Conservation (phyloP, 2,329 filamentous ascomycete genomes). For the Fusarium sp. region DNA sequence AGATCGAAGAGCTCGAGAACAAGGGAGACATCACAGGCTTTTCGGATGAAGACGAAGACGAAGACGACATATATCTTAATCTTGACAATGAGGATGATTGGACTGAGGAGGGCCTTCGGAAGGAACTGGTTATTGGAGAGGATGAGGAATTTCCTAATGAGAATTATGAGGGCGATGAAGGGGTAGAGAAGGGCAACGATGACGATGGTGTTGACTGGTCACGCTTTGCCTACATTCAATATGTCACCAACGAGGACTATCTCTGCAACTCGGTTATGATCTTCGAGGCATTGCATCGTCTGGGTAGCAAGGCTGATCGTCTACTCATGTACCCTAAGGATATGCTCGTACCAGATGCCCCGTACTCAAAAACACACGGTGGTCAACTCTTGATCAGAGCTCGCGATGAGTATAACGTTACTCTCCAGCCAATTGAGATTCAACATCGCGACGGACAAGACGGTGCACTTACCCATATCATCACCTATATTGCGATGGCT, state of each 20-base stretch:
- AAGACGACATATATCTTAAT: neutral
- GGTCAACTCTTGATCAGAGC: slow-evolving; percentile 54
- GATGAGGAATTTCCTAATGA: neutral
- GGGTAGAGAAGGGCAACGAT: no score
- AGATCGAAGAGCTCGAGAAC: slow-evolving; percentile 8
- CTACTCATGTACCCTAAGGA: slow-evolving; percentile 60
- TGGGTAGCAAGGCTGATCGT: slow-evolving; percentile 58
- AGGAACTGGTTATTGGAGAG: neutral
- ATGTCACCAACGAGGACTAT: slow-evolving; percentile 60
- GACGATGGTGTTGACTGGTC: slow-evolving; percentile 28
- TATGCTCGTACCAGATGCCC: slow-evolving; percentile 49
- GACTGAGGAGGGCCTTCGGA: neutral
- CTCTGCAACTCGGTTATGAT: slow-evolving; percentile 65
- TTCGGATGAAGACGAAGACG: neutral
- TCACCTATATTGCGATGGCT: neutral
- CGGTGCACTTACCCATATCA: slow-evolving; percentile 39
- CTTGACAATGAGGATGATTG: neutral
- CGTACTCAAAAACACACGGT: neutral
- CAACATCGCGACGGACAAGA: slow-evolving; percentile 53
- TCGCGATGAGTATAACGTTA: slow-evolving; percentile 59
- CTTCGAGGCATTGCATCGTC: slow-evolving; percentile 57
- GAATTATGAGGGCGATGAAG: neutral
- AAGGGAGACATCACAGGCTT: slow-evolving; percentile 10
- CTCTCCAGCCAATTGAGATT: slow-evolving; percentile 56
- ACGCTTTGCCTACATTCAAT: slow-evolving; percentile 61